These are phyloP conservation scores for Croton setiger DNA, from an alignment of 441 rosid species.

Conservation along the genomic window DNA sequence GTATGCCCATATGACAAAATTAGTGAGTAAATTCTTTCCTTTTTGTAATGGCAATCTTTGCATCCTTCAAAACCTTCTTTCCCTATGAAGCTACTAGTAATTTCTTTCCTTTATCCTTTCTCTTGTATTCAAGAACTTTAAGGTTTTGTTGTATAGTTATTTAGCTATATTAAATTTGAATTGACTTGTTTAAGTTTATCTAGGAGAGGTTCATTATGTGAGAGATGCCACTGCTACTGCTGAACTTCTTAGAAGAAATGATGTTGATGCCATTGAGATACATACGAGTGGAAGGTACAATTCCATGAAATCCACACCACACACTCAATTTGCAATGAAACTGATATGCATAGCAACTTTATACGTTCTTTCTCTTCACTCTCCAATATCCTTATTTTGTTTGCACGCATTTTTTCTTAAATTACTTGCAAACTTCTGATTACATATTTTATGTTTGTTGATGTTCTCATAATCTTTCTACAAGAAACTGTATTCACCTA, in stretches of 20 bases:
- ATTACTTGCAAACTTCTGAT: neutral
- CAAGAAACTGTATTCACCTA: neutral
- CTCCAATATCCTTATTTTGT: neutral
- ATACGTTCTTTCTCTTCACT: neutral
- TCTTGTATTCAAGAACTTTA: neutral
- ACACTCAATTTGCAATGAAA: neutral
- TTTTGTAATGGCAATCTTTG: conserved; percentile 5
- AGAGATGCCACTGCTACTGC: conserved; percentile 52
- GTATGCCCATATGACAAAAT: conserved; percentile 60
- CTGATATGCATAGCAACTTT: conserved; percentile 2
- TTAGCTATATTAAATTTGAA: neutral
- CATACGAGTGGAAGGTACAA: conserved; percentile 57
- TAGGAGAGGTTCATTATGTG: conserved; percentile 42
- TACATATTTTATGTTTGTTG: neutral
- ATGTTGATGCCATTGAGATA: conserved; percentile 61
- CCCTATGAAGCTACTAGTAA: neutral
- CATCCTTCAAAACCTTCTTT: neutral
- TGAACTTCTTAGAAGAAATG: conserved; percentile 37
- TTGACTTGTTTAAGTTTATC: conserved; percentile 16
- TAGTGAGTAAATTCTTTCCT: conserved; percentile 28
- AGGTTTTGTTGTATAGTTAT: neutral
- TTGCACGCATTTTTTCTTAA: neutral
- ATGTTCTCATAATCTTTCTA: neutral
- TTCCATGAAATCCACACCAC: neutral
- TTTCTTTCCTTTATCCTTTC: neutral